Evolutionary conservation across 345 rosid species (phyloP), one percentile per base, ranked within the genome.

Genomic region (Diplotaxis tenuifolia): DNA sequence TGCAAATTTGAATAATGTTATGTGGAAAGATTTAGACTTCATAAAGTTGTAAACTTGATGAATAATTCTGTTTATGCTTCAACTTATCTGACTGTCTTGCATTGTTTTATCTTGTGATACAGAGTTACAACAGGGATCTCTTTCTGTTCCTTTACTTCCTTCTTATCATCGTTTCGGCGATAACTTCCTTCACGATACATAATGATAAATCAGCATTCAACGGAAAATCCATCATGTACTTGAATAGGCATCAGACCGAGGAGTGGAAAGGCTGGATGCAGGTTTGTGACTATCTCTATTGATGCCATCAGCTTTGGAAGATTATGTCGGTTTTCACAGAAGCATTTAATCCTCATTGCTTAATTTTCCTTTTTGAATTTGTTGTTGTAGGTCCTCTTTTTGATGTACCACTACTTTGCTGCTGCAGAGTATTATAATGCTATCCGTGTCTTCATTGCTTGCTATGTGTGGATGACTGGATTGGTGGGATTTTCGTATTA

Each of bases 261-360:
- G 99, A 95, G 79, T 95, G 99, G 99, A 95, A 83, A 84, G 99
- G 99, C 74, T 95, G 99, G 99, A 95, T 95, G 99, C 99, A 95
- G 99, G 99, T 95, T 79, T 79, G 89, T 79, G 25, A 36, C 52
- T 66, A 54, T 68, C 21, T 69, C 55, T 63, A 34, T 57, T 54
- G 49, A 15, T 54, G 28, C 19, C 19, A 55, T 62, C 68, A 12
- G 47, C 62, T 61, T n/a, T 20, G 52, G 19, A 40, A 18, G 29
- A 42, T 60, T 32, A 20, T 72, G 63, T 61, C 60, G 68, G 45
- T 68, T 29, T 36, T 62, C 60, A 19, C 45, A 7, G 15, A 36
- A 23, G 42, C 62, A 50, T 53, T 12, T 60, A 16, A 20, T 75
- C 16, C 45, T 61, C 22, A 54, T 28, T 42, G 53, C 22, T 63